phyloP scores from a whole-genome alignment of 768 basidiomycete species.

The Psilocybe subaeruginosa region DNA sequence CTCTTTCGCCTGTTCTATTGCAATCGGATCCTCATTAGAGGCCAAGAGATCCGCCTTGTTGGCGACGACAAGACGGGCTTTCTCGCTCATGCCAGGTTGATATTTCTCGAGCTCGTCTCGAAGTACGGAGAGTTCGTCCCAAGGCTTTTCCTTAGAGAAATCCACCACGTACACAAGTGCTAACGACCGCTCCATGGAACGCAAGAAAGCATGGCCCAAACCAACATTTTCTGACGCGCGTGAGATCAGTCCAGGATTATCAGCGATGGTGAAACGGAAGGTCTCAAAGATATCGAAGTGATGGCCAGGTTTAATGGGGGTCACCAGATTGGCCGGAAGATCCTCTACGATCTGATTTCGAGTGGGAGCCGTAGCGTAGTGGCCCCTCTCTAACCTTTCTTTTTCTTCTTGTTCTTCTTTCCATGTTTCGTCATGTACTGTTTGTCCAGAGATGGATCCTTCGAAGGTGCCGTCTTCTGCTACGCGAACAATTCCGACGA shows the following conservation, averaged over 20 bases:
- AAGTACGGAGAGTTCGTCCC: conserved; percentile 75
- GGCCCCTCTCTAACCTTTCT: conserved; percentile 53
- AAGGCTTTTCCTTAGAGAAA: conserved; percentile 71
- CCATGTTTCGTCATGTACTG: conserved; percentile 68
- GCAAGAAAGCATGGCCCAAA: conserved; percentile 91
- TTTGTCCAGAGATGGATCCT: conserved; percentile 51
- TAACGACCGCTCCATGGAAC: conserved; percentile 89
- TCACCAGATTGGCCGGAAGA: conserved; percentile 20
- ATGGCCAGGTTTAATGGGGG: conserved; percentile 37
- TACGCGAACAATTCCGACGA: conserved; percentile 88
- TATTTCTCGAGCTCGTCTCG: conserved; percentile 85
- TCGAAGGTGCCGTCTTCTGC: conserved; percentile 78
- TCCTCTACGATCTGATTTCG: conserved; percentile 44
- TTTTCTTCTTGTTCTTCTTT: conserved; percentile 52
- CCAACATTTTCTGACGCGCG: conserved; percentile 88
- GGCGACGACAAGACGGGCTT: conserved; percentile 82
- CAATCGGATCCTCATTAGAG: conserved; percentile 45
- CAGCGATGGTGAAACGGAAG: conserved; percentile 93
- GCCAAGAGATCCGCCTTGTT: conserved; percentile 94
- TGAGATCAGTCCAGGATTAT: conserved; percentile 93
- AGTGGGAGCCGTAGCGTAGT: conserved; percentile 50
- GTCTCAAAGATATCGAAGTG: conserved; percentile 67
- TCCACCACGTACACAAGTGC: conserved; percentile 94
- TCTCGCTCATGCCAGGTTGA: conserved; percentile 74
- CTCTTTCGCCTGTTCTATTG: conserved; percentile 53